Conservation (phyloP, 2,329 filamentous ascomycete genomes). For the Talaromyces amestolkiae region DNA sequence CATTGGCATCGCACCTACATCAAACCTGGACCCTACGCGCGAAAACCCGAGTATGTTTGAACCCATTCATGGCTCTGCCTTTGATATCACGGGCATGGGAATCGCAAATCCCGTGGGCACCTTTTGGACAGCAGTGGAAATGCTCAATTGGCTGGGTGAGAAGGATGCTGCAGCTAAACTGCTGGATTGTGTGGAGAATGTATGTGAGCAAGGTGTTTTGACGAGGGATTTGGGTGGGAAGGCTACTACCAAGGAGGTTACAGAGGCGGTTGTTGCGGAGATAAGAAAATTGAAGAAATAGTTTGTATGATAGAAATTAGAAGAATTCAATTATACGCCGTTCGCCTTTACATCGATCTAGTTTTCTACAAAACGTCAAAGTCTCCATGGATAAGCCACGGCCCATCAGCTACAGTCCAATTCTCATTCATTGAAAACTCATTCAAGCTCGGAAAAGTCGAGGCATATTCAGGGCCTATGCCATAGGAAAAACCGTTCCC, state of each 20-base stretch:
- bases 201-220: constrained; percentile 54
- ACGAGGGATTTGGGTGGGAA: constrained; percentile 61
- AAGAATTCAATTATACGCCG: too few species aligned
- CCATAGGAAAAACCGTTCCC: constrained; percentile 13
- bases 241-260: constrained; percentile 58
- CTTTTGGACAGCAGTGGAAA: constrained; percentile 68
- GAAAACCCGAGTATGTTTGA: constrained; percentile 62
- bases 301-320: background rate
- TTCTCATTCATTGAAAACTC: constrained; percentile 26
- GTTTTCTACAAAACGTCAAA: constrained; percentile 9
- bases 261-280: constrained; percentile 55
- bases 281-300: constrained; percentile 44
- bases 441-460: constrained; percentile 22
- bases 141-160: constrained; percentile 64
- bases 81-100: constrained; percentile 63
- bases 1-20: constrained; percentile 70
- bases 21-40: constrained; percentile 64
- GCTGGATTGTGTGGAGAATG: constrained; percentile 60
- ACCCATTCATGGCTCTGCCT: constrained; percentile 63
- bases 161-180: constrained; percentile 56
- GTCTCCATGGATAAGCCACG: constrained; percentile 34
- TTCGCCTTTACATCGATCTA: too few species aligned
- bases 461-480: constrained; percentile 21
- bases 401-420: constrained; percentile 36
- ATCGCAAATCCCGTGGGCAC: constrained; percentile 64